A percentile compares a stretch with the other conserved stretches of the same genome.
Evolutionary conservation across 202 grass and related monocot genomes (phyloP).

Genomic region (Brachypodium distachyon): DNA sequence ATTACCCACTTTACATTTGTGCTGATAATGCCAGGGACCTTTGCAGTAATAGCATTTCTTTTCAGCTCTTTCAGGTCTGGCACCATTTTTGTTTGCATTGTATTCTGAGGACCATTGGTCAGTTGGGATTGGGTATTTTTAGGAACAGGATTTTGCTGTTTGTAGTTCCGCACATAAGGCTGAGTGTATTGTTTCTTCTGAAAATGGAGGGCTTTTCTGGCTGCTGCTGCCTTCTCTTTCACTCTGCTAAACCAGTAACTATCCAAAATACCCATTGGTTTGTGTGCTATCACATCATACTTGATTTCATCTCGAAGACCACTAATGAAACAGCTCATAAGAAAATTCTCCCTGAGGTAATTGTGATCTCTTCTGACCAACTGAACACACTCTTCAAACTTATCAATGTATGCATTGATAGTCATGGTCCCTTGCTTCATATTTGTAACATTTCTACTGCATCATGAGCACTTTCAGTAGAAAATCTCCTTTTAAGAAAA

Average conservation of each 20-base stretch:
- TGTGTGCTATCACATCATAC: neutral
- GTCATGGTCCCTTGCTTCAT: too few species aligned
- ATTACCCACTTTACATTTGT: too few species aligned
- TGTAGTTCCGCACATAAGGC: too few species aligned
- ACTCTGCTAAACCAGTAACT: neutral
- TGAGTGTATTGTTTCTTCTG: too few species aligned
- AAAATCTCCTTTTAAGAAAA: neutral
- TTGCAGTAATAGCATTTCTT: too few species aligned
- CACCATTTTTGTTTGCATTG: too few species aligned
- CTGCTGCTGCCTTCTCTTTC: neutral
- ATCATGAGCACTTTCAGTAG: neutral
- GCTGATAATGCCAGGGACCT: too few species aligned
- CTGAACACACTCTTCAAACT: neutral
- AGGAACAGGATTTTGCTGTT: too few species aligned
- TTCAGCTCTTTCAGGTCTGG: too few species aligned
- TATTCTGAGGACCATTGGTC: too few species aligned
- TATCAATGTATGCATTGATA: neutral
- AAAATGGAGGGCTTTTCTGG: neutral
- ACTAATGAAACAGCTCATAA: neutral
- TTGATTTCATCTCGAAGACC: neutral
- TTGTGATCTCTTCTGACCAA: neutral
- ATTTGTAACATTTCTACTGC: too few species aligned
- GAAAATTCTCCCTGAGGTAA: fast-evolving
- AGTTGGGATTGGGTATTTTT: too few species aligned
- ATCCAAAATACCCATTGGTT: neutral